Evolutionary conservation across 345 rosid genomes (phyloP), one percentile per base, ranked within the genome.

Genomic region (Kernera saxatilis): DNA sequence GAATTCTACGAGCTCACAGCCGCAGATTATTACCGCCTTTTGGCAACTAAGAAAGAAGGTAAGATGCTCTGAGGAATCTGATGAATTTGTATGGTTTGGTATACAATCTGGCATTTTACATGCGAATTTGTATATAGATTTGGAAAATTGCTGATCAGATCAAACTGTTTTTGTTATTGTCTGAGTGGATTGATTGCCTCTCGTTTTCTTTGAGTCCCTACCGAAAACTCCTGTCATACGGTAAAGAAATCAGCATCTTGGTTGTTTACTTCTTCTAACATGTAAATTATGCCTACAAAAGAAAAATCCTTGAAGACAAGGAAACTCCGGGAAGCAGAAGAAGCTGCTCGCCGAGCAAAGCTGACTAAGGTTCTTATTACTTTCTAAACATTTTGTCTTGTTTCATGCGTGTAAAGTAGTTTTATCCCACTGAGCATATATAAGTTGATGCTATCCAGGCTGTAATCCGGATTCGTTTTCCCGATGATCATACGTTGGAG

Each of bases 1-100:
- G 99, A 86, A 50, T 89, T 81, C 70, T 94, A 85, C 48, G 95
- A 91, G 78, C 85, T 94, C 82, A 91, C 95, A 26, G 77, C 97
- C 0, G 89, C 84, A 73, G 97, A 91, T 68, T 94, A 85, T 39
- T 73, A 79, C 56, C 86, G 93, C 10, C 39, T 88, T 54, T 36
- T 78, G 78, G 80, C 79, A 30, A 74, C 83, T 56, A 87, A 81
- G 78, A 94, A 89, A 76, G 85, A 82, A 72, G 97, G 97, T 85
- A 84, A 49, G 5, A 50, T 49, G 11, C 12, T 50, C 26, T 67
- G 3, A 27, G 25, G 40, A 73, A 22, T 53, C 64, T 6, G 41
- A 40, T 13, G 6, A 21, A 1, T 25, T 32, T 33, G 29, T 53
- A 27, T 32, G 26, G 22, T 23, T 48, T 57, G 15, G 36, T 35